Conservation (phyloP, 345 rosid genomes). For the Melastoma malabathricum region DNA sequence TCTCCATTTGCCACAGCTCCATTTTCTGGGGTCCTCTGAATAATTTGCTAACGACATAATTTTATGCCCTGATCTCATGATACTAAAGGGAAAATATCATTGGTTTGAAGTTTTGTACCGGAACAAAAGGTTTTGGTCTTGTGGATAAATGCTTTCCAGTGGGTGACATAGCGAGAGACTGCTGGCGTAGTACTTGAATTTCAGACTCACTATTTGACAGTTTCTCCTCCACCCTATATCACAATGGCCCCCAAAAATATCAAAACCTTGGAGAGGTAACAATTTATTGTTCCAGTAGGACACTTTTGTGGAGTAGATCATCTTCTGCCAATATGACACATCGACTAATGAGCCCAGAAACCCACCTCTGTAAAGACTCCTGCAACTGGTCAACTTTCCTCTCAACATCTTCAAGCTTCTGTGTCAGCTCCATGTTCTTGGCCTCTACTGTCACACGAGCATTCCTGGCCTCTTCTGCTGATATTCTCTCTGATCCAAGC, state of each 20-base stretch:
- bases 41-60: neutral
- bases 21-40: slow-evolving; percentile 86
- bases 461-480: slow-evolving; percentile 51
- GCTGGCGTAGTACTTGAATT: slow-evolving; percentile 97
- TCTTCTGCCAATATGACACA: no score
- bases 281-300: no score
- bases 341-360: slow-evolving; percentile 2
- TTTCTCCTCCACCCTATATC: slow-evolving; percentile 78
- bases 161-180: slow-evolving; percentile 86
- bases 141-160: slow-evolving; percentile 67
- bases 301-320: no score
- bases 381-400: slow-evolving; percentile 81
- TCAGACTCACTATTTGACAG: slow-evolving; percentile 95
- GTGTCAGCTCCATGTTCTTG: slow-evolving; percentile 52
- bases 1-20: slow-evolving; percentile 64
- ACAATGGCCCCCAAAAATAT: slow-evolving; percentile 7
- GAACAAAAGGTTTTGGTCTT: slow-evolving; percentile 56
- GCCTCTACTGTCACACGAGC: slow-evolving; percentile 48
- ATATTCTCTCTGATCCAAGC: slow-evolving; percentile 50
- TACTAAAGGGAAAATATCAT: neutral
- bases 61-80: neutral
- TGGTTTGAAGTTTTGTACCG: slow-evolving; percentile 22
- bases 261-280: neutral
- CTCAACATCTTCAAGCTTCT: slow-evolving; percentile 68
- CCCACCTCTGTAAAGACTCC: slow-evolving; percentile 91